A percentile compares a stretch with the other conserved stretches of the same genome.
Evolutionary conservation across 495 filamentous ascomycete species (phyloP).

Genomic region (Aspergillus sclerotiicarbonarius): DNA sequence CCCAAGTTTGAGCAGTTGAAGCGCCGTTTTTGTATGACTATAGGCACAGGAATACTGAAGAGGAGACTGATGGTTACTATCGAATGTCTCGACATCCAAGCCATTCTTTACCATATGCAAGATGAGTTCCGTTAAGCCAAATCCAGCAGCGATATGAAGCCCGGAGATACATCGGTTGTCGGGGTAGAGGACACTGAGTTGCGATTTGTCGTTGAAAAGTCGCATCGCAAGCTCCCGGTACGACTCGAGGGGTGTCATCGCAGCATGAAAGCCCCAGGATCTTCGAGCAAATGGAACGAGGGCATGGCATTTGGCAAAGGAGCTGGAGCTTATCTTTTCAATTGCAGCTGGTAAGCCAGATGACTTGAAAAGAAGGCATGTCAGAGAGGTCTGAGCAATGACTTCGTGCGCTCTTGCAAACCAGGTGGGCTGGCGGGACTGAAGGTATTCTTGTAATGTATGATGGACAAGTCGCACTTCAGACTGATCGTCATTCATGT

Average conservation of each 20-base stretch:
- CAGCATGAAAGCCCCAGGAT: constrained; percentile 5
- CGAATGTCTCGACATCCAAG: background rate
- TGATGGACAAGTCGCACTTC: constrained; percentile 4
- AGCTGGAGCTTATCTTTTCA: background rate
- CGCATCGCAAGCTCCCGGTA: background rate
- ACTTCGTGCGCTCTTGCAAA: background rate
- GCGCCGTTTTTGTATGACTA: background rate
- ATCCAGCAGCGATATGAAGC: constrained; percentile 6
- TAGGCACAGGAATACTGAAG: background rate
- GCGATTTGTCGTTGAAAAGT: background rate
- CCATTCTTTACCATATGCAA: background rate
- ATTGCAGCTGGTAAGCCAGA: background rate
- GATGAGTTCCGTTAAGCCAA: constrained; percentile 1
- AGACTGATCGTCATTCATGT: background rate
- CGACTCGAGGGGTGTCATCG: background rate
- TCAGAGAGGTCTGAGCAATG: background rate
- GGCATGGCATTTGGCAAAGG: background rate
- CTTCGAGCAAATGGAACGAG: background rate
- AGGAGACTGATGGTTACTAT: background rate
- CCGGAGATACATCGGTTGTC: constrained; percentile 4
- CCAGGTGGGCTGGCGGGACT: background rate
- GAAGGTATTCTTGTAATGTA: constrained; percentile 5
- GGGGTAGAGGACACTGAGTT: background rate
- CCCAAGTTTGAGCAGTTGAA: background rate
- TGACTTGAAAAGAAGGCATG: constrained; percentile 1